These are phyloP conservation scores for Rhodomyrtus tomentosa DNA, from an alignment of 345 rosid species.

Conservation along the genomic window DNA sequence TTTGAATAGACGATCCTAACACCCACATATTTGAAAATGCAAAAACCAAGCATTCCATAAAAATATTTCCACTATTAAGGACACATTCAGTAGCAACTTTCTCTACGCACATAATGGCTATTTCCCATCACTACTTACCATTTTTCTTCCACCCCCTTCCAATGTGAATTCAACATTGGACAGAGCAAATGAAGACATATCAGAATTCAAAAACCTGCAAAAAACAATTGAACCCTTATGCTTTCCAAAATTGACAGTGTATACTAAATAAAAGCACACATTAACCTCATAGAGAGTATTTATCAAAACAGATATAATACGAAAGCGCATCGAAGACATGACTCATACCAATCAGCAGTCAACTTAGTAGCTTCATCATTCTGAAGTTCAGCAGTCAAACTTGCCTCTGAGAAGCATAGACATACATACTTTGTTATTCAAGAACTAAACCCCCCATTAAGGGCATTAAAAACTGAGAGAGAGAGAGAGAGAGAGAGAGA, in stretches of 20 bases:
- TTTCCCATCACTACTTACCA: constrained; percentile 39
- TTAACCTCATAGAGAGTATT: neutral
- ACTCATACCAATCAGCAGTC: constrained; percentile 20
- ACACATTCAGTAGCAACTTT: neutral
- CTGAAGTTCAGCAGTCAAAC: constrained; percentile 32
- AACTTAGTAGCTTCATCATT: constrained; percentile 26
- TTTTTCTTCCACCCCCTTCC: constrained; percentile 48
- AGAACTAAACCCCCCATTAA: neutral
- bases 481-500: neutral
- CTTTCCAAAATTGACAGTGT: neutral
- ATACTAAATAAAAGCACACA: neutral
- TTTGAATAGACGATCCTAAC: neutral
- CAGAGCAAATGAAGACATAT: constrained; percentile 38
- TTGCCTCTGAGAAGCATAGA: constrained; percentile 24
- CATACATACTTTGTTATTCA: constrained; percentile 1
- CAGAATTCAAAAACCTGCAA: constrained; percentile 43
- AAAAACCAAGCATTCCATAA: neutral
- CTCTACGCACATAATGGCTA: neutral
- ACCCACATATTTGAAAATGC: neutral
- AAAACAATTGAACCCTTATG: neutral
- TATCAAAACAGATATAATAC: neutral
- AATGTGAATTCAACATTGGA: constrained; percentile 58
- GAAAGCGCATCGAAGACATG: neutral
- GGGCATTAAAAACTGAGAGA: neutral
- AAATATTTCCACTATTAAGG: neutral